A percentile compares a stretch with the other conserved stretches of the same genome.
These are phyloP conservation scores for Cryptococcus amylolentus DNA, from an alignment of 1,284 basidiomycete species.

Conservation along the genomic window DNA sequence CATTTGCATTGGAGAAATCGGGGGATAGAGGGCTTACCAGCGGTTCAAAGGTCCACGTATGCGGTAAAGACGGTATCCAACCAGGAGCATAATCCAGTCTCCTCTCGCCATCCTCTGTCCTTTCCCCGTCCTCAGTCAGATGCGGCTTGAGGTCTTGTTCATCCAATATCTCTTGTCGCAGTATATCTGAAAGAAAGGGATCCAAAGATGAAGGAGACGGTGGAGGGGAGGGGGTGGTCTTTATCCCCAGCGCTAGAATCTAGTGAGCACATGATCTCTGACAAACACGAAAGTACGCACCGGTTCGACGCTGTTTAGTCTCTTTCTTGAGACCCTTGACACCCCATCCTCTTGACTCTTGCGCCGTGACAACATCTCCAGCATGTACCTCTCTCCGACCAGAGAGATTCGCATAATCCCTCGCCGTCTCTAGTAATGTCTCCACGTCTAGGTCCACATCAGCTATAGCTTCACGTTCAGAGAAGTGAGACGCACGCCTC, in stretches of 20 bases:
- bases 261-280: background rate
- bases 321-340: slow-evolving; percentile 22
- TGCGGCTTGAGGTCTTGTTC: slow-evolving; percentile 13
- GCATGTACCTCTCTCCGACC: slow-evolving; percentile 26
- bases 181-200: slow-evolving; percentile 4
- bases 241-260: background rate
- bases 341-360: slow-evolving; percentile 23
- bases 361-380: slow-evolving; percentile 29
- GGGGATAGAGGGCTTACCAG: slow-evolving; percentile 10
- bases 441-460: slow-evolving; percentile 6
- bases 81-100: slow-evolving; percentile 30
- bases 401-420: slow-evolving; percentile 29
- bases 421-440: slow-evolving; percentile 37
- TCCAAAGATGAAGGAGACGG: slow-evolving; percentile 8
- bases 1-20: background rate
- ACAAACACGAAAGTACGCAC: slow-evolving; percentile 12
- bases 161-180: background rate
- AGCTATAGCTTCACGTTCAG: background rate
- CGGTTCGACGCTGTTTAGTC: slow-evolving; percentile 24
- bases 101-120: background rate
- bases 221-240: slow-evolving; percentile 7
- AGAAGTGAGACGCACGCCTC: slow-evolving; percentile 28
- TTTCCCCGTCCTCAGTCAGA: background rate
- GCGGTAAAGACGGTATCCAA: slow-evolving; percentile 33
- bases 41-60: slow-evolving; percentile 35